Percentiles rank a stretch among this genome's conserved stretches.
Evolutionary conservation across 2,329 filamentous ascomycete species (phyloP).

Genomic region (Aspergillaceae sp.): DNA sequence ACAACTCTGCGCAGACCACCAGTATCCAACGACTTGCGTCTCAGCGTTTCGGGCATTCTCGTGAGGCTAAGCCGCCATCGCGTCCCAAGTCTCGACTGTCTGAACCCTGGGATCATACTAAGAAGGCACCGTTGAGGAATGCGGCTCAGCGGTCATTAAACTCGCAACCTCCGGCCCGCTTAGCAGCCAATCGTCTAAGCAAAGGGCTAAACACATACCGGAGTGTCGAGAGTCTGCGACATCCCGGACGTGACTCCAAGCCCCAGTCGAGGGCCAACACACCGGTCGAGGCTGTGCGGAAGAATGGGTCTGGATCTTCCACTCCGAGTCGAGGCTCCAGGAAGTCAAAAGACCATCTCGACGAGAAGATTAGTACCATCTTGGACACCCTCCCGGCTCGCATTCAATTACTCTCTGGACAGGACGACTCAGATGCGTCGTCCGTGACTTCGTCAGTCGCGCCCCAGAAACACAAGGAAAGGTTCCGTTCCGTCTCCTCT

Average conservation of each 20-base stretch:
- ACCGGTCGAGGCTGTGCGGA: neutral
- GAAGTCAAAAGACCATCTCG: constrained; percentile 57
- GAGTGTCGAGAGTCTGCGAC: constrained; percentile 24
- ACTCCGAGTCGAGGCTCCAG: constrained; percentile 29
- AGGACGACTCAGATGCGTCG: constrained; percentile 24
- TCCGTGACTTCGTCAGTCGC: constrained; percentile 19
- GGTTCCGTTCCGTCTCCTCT: constrained; percentile 25
- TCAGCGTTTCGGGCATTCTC: constrained; percentile 8
- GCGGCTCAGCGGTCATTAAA: constrained; percentile 9
- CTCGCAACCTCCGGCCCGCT: constrained; percentile 12
- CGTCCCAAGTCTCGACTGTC: constrained; percentile 5
- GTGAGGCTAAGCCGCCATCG: constrained; percentile 8
- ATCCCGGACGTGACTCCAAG: constrained; percentile 8
- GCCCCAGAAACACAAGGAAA: constrained; percentile 35
- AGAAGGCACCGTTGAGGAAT: constrained; percentile 10
- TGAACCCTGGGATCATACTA: constrained; percentile 12
- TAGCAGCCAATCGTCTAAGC: constrained; percentile 16
- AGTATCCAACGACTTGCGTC: constrained; percentile 2
- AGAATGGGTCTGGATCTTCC: constrained; percentile 27
- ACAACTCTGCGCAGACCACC: constrained; percentile 5
- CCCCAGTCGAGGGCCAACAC: constrained; percentile 1
- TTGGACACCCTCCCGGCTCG: constrained; percentile 68
- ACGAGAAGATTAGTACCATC: constrained; percentile 71
- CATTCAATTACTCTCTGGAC: constrained; percentile 59
- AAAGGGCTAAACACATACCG: constrained; percentile 23